A percentile compares a stretch with the other conserved stretches of the same genome.
phyloP scores from a whole-genome alignment of 2,329 filamentous ascomycete genomes.

The Trichoderma atrobrunneum region DNA sequence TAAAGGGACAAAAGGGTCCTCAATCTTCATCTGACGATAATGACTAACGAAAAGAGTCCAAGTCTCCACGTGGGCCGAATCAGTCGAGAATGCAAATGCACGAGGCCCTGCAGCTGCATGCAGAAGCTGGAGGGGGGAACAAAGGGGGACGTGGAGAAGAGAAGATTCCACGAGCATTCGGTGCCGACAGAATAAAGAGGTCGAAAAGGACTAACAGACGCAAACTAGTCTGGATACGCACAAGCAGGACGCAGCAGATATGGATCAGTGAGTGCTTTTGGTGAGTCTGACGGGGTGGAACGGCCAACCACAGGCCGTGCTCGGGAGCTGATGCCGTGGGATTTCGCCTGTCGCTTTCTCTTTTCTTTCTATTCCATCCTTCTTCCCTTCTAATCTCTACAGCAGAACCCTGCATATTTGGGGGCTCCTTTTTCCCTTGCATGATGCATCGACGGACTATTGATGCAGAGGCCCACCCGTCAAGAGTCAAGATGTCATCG shows the following conservation, averaged over 20 bases:
- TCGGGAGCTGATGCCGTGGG: neutral
- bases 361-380: neutral
- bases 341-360: neutral
- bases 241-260: neutral
- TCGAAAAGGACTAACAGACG: neutral
- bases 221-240: neutral
- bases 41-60: neutral
- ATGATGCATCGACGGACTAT: neutral
- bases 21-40: neutral
- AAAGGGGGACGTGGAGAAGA: neutral
- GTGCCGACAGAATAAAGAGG: neutral
- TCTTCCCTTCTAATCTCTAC: neutral
- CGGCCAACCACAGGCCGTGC: neutral
- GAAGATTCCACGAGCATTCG: neutral
- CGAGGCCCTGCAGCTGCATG: neutral
- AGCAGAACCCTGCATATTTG: neutral
- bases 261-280: neutral
- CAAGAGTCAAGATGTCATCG: neutral
- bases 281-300: neutral
- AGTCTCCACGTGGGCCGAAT: conserved; percentile 5
- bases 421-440: neutral
- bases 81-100: conserved; percentile 7
- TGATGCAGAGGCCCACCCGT: neutral
- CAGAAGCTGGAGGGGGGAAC: neutral
- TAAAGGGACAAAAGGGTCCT: neutral